Conservation (phyloP, 2,329 filamentous ascomycete species). For the Rutstroemia sp. region DNA sequence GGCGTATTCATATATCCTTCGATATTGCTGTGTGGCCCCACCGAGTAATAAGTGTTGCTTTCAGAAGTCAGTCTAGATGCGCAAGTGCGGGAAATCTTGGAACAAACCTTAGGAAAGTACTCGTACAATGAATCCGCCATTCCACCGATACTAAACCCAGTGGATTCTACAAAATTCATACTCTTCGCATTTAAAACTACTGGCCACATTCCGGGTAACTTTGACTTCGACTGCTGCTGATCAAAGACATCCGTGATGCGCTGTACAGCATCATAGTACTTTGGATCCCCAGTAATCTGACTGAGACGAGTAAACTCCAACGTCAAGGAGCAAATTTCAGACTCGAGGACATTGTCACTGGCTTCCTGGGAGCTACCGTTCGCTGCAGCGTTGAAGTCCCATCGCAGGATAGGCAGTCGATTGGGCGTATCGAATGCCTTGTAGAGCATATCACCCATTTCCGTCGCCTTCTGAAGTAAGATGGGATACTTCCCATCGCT, state of each 20-base stretch:
- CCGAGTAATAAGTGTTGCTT: constrained; percentile 16
- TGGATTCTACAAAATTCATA: constrained; percentile 21
- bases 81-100: background rate
- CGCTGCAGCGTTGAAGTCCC: constrained; percentile 32
- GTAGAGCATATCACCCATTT: constrained; percentile 29
- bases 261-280: constrained; percentile 54
- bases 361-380: constrained; percentile 55
- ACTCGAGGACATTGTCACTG: constrained; percentile 37
- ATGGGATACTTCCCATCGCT: constrained; percentile 23
- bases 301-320: constrained; percentile 57
- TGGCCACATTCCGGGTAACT: constrained; percentile 56
- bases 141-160: constrained; percentile 42
- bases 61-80: background rate
- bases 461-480: constrained; percentile 25
- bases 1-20: constrained; percentile 35
- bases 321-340: constrained; percentile 51
- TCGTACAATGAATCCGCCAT: constrained; percentile 52
- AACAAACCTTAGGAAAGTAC: constrained; percentile 49
- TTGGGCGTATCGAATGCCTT: constrained; percentile 46
- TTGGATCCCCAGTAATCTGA: constrained; percentile 52
- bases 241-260: constrained; percentile 49
- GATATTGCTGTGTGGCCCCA: constrained; percentile 13
- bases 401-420: constrained; percentile 40
- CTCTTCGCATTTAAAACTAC: constrained; percentile 44
- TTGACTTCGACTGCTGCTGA: constrained; percentile 42